A percentile compares a stretch with the other conserved stretches of the same genome.
Evolutionary conservation across 306 rosid genomes (phyloP).

Genomic region (Malus sieversii): DNA sequence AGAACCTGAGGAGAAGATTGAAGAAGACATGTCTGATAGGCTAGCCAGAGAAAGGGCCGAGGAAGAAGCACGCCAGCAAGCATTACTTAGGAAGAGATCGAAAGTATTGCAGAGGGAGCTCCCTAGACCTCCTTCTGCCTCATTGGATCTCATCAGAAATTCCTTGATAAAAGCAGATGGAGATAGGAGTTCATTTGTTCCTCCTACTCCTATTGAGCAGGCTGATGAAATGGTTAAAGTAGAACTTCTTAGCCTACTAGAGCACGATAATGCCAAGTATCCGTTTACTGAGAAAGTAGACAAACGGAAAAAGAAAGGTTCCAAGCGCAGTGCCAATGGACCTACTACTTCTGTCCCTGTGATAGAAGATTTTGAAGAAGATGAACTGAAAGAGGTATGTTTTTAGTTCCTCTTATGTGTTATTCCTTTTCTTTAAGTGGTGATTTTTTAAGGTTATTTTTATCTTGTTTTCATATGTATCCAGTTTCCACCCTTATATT

Average conservation of each 20-base stretch:
- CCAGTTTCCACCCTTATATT: background rate
- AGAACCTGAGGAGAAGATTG: slow-evolving; percentile 68
- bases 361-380: slow-evolving; percentile 74
- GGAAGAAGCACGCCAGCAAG: slow-evolving; percentile 80
- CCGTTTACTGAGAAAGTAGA: slow-evolving; percentile 56
- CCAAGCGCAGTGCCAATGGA: slow-evolving; percentile 47
- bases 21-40: slow-evolving; percentile 95
- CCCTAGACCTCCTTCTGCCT: slow-evolving; percentile 87
- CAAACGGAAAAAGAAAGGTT: slow-evolving; percentile 70
- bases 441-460: background rate
- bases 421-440: background rate
- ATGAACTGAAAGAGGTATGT: slow-evolving; percentile 62
- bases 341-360: slow-evolving; percentile 39
- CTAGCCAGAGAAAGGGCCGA: slow-evolving; percentile 84
- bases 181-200: slow-evolving; percentile 94
- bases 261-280: slow-evolving; percentile 86
- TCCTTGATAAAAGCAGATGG: slow-evolving; percentile 79
- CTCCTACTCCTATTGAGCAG: slow-evolving; percentile 81
- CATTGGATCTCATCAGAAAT: slow-evolving; percentile 67
- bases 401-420: slow-evolving; percentile 8
- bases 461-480: background rate
- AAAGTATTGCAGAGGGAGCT: slow-evolving; percentile 93
- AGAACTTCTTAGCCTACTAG: slow-evolving; percentile 68
- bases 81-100: slow-evolving; percentile 82
- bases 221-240: slow-evolving; percentile 77